Evolutionary conservation across 129 eudicot species (phyloP).

Genomic region (Flaveria sonorensis): DNA sequence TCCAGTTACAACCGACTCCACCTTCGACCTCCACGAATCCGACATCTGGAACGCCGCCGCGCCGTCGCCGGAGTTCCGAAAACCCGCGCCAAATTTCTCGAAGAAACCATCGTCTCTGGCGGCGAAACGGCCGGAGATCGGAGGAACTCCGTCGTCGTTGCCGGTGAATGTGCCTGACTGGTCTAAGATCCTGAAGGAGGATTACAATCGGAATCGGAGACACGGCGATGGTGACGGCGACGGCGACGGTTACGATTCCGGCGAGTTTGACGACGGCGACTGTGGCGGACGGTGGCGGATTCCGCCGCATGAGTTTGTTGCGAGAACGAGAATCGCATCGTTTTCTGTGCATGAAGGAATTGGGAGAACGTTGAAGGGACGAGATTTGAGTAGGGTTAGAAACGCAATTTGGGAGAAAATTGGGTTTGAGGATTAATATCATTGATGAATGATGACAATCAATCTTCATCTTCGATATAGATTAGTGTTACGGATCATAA

Average conservation of each 20-base stretch:
- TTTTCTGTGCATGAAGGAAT: constrained; percentile 86
- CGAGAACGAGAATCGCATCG: constrained; percentile 34
- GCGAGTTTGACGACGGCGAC: constrained; percentile 20
- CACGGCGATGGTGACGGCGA: neutral
- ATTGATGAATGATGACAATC: neutral
- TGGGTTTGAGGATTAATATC: constrained; percentile 62
- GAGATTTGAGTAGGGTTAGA: constrained; percentile 82
- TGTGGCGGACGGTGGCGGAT: constrained; percentile 19
- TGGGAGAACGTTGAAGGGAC: constrained; percentile 80
- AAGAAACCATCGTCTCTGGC: constrained; percentile 35
- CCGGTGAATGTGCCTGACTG: constrained; percentile 84
- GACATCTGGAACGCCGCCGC: constrained; percentile 60
- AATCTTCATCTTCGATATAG: neutral
- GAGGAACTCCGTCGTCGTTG: constrained; percentile 52
- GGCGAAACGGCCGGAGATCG: constrained; percentile 31
- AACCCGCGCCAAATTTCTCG: constrained; percentile 33
- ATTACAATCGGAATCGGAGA: constrained; percentile 46
- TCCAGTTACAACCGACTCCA: constrained; percentile 31
- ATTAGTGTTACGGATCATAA: constrained; percentile 22
- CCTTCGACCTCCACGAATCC: constrained; percentile 74
- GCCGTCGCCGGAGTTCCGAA: constrained; percentile 59
- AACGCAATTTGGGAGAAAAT: constrained; percentile 92
- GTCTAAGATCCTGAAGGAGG: constrained; percentile 68
- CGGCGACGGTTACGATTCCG: constrained; percentile 9
- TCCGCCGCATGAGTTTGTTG: constrained; percentile 45